These are phyloP conservation scores for Acanthamoeba castellanii DNA, from an alignment of 208 protist genomes.

Conservation along the genomic window DNA sequence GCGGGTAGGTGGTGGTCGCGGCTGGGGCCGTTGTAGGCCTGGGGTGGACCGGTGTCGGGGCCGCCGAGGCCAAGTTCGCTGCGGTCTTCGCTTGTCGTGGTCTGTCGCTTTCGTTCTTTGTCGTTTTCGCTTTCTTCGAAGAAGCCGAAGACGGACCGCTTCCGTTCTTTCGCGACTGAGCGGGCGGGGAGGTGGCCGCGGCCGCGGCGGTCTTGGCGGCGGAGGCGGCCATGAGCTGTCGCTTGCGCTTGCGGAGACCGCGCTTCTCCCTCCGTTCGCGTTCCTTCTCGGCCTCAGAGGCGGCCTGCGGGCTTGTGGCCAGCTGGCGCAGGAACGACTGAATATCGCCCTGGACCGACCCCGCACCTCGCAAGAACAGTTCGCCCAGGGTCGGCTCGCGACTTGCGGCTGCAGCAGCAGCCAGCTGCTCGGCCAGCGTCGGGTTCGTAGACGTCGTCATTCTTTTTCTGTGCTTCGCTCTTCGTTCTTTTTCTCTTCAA, in stretches of 20 bases:
- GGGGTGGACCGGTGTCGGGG: background rate
- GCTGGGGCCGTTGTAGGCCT: background rate
- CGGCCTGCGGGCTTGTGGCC: background rate
- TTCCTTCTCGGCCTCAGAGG: background rate
- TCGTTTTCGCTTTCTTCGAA: background rate
- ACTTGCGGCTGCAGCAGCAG: background rate
- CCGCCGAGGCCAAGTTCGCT: background rate
- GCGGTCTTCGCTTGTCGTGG: background rate
- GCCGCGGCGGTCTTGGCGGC: background rate
- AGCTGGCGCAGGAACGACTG: background rate
- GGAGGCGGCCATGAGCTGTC: background rate
- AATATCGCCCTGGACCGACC: background rate
- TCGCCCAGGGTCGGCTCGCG: background rate
- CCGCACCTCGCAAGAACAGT: background rate
- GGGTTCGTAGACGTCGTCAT: background rate
- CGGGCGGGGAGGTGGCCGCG: background rate
- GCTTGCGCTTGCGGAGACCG: background rate
- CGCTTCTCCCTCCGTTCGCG: background rate
- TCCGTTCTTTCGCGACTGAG: background rate
- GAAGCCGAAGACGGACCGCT: background rate
- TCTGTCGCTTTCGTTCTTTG: slow-evolving; percentile 10
- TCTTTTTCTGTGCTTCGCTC: background rate
- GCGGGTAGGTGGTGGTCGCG: background rate
- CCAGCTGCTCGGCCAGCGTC: background rate
- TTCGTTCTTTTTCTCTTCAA: no score